Conservation (phyloP, 2,329 filamentous ascomycete genomes). For the Gnomoniopsis smithogilvyi region DNA sequence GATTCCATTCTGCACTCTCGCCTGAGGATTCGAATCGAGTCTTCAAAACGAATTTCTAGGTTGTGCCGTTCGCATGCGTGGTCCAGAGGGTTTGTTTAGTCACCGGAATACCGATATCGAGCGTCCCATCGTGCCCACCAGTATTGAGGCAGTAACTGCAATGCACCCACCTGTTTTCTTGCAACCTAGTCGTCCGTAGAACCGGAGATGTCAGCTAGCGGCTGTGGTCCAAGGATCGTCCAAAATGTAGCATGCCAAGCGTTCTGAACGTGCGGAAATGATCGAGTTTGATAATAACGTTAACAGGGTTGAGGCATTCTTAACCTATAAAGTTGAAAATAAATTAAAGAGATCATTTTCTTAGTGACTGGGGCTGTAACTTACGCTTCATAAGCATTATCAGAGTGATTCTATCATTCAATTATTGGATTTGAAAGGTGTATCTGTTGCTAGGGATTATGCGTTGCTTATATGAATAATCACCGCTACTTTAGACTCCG, state of each 20-base stretch:
- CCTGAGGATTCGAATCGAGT: neutral
- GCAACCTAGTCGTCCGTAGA: neutral
- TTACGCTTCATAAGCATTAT: too few species aligned
- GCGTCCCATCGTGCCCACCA: neutral
- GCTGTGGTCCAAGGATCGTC: neutral
- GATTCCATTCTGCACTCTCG: neutral
- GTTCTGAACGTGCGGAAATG: too few species aligned
- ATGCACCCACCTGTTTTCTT: constrained; percentile 2
- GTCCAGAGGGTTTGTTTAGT: neutral
- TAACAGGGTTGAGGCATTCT: too few species aligned
- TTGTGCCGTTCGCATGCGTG: neutral
- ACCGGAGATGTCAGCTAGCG: neutral
- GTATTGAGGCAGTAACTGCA: neutral
- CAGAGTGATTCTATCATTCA: too few species aligned
- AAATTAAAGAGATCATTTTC: too few species aligned
- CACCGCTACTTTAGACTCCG: too few species aligned
- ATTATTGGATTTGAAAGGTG: too few species aligned
- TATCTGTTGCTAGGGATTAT: too few species aligned
- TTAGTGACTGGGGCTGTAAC: too few species aligned
- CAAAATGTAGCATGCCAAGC: constrained; percentile 3
- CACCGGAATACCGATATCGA: neutral
- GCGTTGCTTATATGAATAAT: too few species aligned
- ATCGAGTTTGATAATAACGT: too few species aligned
- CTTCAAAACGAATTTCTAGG: constrained; percentile 1
- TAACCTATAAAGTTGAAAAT: too few species aligned